Evolutionary conservation across 441 rosid species (phyloP).

Genomic region (Erysimum cheiri): DNA sequence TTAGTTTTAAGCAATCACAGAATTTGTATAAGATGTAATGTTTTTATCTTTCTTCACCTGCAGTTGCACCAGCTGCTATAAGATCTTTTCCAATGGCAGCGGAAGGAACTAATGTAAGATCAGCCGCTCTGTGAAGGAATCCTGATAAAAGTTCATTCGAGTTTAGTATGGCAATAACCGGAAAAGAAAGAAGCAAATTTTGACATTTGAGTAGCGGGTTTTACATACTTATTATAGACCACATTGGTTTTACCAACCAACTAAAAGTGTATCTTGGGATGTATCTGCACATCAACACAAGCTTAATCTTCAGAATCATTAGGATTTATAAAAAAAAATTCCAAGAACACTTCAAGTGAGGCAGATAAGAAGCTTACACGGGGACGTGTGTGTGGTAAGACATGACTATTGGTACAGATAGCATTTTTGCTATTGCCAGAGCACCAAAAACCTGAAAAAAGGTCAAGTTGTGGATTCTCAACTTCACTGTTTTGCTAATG

Average conservation of each 20-base stretch:
- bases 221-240: conserved; percentile 84
- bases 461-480: background rate
- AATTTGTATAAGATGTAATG: background rate
- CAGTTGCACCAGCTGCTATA: conserved; percentile 78
- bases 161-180: conserved; percentile 9
- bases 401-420: conserved; percentile 93
- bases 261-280: conserved; percentile 97
- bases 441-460: conserved; percentile 89
- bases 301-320: conserved; percentile 24
- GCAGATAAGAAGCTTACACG: conserved; percentile 68
- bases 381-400: conserved; percentile 99
- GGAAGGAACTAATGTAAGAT: conserved; percentile 95
- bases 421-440: conserved; percentile 77
- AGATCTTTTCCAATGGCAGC: conserved; percentile 91
- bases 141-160: conserved; percentile 53
- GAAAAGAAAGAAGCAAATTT: background rate
- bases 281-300: conserved; percentile 60
- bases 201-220: conserved; percentile 10
- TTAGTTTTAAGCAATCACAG: conserved; percentile 20
- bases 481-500: background rate
- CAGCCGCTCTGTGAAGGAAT: conserved; percentile 98
- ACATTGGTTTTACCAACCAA: conserved; percentile 99
- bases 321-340: background rate
- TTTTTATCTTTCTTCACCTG: conserved; percentile 59
- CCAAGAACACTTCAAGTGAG: background rate